phyloP scores from a whole-genome alignment of 306 rosid species.

The Acmispon strigosus region DNA sequence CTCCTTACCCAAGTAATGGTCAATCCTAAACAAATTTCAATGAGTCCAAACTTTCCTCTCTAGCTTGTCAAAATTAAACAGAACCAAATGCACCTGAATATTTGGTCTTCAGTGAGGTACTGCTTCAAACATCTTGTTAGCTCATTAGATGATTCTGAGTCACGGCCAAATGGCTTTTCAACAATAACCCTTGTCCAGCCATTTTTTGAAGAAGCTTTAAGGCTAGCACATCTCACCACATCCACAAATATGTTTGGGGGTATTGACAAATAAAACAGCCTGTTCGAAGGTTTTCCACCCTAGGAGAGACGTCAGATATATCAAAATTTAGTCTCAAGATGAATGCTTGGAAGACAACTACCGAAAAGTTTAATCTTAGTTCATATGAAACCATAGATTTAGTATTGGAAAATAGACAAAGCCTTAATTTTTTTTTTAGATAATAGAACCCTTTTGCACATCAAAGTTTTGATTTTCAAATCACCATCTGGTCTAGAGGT shows the following conservation, averaged over 20 bases:
- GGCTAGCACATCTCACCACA: constrained; percentile 77
- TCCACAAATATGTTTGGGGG: constrained; percentile 94
- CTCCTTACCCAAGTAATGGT: constrained; percentile 99
- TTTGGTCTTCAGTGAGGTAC: constrained; percentile 85
- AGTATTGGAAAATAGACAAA: neutral
- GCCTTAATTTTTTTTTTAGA: neutral
- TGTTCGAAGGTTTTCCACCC: constrained; percentile 69
- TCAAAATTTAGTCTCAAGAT: constrained; percentile 9
- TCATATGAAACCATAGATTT: neutral
- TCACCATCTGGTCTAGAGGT: neutral
- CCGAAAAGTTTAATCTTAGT: neutral
- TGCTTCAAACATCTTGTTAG: constrained; percentile 72
- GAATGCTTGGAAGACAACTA: neutral
- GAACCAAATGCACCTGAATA: constrained; percentile 63
- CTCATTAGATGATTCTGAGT: constrained; percentile 74
- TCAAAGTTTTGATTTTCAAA: neutral
- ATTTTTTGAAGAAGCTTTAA: constrained; percentile 63
- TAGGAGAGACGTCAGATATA: constrained; percentile 30
- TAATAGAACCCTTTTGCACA: neutral
- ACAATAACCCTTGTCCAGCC: constrained; percentile 98
- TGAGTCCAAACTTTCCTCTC: constrained; percentile 19
- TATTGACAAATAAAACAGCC: constrained; percentile 84
- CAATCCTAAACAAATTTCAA: constrained; percentile 54
- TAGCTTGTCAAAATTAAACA: neutral
- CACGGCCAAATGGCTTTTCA: constrained; percentile 97